Conservation (phyloP, 306 rosid species). For the Benincasa hispida region DNA sequence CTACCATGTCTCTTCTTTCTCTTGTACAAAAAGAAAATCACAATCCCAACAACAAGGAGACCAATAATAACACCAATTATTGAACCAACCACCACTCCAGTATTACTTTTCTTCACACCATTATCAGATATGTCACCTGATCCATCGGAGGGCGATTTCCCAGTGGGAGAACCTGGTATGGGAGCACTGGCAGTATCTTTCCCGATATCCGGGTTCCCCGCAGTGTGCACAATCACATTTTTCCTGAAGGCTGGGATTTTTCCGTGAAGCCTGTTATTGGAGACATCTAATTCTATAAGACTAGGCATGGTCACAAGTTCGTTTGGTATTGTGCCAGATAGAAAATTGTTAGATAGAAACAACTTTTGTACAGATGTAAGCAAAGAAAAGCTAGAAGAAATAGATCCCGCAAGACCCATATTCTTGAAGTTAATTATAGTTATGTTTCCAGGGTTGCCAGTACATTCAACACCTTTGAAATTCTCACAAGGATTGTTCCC, state of each 20-base stretch:
- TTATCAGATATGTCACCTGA: neutral
- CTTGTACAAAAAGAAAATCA: constrained; percentile 6
- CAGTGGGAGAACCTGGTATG: neutral
- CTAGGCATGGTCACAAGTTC: constrained; percentile 38
- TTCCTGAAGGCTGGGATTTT: constrained; percentile 29
- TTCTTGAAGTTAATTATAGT: constrained; percentile 36
- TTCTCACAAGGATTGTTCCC: constrained; percentile 60
- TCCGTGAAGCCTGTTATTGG: constrained; percentile 48
- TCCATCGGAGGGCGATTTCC: neutral
- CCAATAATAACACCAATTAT: constrained; percentile 18
- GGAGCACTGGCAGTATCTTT: constrained; percentile 22
- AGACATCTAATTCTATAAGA: constrained; percentile 38
- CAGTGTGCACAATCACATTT: constrained; percentile 21
- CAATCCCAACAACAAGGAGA: constrained; percentile 16
- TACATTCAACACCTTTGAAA: constrained; percentile 51
- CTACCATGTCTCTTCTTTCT: constrained; percentile 11
- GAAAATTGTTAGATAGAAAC: constrained; percentile 31
- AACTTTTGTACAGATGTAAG: constrained; percentile 30
- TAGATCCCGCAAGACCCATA: constrained; percentile 48
- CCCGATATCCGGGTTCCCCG: constrained; percentile 57
- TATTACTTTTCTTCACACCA: constrained; percentile 8
- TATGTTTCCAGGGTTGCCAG: constrained; percentile 10
- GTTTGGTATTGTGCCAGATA: constrained; percentile 43
- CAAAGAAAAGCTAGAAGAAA: constrained; percentile 41
- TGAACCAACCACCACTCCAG: constrained; percentile 16